phyloP scores from a whole-genome alignment of 2,329 filamentous ascomycete species.

The Cercospora zeina region DNA sequence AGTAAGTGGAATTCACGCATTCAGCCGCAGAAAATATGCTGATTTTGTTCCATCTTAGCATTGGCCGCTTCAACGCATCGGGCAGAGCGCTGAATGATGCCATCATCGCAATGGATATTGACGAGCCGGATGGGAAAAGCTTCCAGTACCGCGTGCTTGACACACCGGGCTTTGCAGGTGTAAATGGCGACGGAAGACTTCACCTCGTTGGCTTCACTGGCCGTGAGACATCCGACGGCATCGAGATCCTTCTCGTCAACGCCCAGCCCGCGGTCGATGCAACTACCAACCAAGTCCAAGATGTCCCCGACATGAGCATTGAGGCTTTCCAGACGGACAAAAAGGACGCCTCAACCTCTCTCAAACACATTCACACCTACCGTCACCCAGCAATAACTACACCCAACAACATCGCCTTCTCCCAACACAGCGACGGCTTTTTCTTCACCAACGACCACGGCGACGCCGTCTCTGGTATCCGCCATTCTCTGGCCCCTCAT shows the following conservation, averaged over 20 bases:
- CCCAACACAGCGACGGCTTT: conserved; percentile 18
- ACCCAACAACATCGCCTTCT: conserved; percentile 30
- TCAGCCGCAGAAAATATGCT: neutral
- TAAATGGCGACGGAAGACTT: conserved; percentile 24
- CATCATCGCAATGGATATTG: conserved; percentile 30
- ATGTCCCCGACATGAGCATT: conserved; percentile 29
- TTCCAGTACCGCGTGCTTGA: conserved; percentile 26
- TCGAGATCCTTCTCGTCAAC: conserved; percentile 28
- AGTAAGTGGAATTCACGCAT: conserved; percentile 9
- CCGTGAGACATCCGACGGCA: conserved; percentile 4
- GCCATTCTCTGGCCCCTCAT: conserved; percentile 23
- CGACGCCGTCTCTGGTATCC: conserved; percentile 22
- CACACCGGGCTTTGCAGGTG: conserved; percentile 21
- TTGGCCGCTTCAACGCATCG: conserved; percentile 26
- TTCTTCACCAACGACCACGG: conserved; percentile 34
- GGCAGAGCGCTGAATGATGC: conserved; percentile 28
- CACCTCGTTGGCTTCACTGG: conserved; percentile 29
- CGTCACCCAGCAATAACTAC: conserved; percentile 25
- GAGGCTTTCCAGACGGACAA: conserved; percentile 24
- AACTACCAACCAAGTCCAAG: conserved; percentile 18
- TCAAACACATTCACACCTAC: conserved; percentile 23
- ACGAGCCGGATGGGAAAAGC: conserved; percentile 25
- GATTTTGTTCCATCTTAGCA: neutral
- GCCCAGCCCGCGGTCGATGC: conserved; percentile 23
- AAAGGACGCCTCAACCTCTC: conserved; percentile 9